A percentile compares a stretch with the other conserved stretches of the same genome.
These are phyloP conservation scores for Picochlorum sp. DNA, from an alignment of 139 green algal species.

Conservation along the genomic window DNA sequence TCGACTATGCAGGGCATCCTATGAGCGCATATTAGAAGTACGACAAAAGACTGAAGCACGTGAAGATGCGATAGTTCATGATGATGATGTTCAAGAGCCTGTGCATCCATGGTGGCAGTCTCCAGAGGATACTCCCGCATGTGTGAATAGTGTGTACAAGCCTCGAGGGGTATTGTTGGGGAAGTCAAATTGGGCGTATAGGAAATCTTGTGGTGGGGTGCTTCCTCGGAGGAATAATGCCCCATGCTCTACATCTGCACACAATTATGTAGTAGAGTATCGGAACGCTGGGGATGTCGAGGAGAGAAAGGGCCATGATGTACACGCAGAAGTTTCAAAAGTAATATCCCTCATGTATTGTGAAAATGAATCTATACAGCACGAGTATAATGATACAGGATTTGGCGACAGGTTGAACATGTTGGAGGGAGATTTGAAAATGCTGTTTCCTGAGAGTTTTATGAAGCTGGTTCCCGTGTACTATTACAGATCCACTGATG, in stretches of 20 bases:
- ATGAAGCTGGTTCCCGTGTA: not conserved
- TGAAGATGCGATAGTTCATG: too few relatives aligned
- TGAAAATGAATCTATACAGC: not conserved
- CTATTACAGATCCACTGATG: not conserved
- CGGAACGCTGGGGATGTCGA: too few relatives aligned
- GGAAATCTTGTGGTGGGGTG: too few relatives aligned
- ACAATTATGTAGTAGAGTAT: too few relatives aligned
- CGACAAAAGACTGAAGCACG: too few relatives aligned
- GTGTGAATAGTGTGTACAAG: not conserved
- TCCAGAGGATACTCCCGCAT: not conserved
- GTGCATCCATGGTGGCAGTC: not conserved
- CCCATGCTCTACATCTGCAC: too few relatives aligned
- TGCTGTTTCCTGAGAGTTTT: constrained; percentile 1
- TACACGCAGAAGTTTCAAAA: too few relatives aligned
- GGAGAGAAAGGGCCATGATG: too few relatives aligned
- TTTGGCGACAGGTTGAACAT: not conserved
- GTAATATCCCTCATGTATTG: too few relatives aligned
- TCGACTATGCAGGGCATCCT: too few relatives aligned
- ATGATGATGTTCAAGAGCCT: not conserved
- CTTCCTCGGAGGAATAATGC: too few relatives aligned
- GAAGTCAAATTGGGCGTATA: not conserved
- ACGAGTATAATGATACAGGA: not conserved
- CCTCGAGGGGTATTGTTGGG: not conserved
- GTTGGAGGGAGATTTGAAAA: constrained; percentile 1
- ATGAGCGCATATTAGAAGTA: too few relatives aligned